Evolutionary conservation across 169 alveolate genomes (phyloP), one percentile per base, ranked within the genome.

Genomic region (Fabrea salina): DNA sequence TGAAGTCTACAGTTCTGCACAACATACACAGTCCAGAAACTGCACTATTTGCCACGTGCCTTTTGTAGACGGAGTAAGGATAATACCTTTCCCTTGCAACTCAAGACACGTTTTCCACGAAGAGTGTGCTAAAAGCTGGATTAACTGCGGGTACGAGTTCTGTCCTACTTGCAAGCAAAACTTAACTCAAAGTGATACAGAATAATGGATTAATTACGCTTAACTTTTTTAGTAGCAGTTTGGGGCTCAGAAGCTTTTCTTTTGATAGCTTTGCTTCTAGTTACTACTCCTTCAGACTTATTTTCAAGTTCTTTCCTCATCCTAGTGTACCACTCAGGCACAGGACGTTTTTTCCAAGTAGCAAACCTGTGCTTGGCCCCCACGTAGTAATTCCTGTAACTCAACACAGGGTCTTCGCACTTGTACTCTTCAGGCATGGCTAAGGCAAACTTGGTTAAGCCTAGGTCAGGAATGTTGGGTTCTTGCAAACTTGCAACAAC

Each of bases 381-480:
- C 7, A 27, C 41, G 57, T 61, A 61, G 19, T 61, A 61, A 6
- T 33, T 61, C 33, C 74, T 16, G 25, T 61, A 61, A 27, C 54
- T 53, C 33, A 22, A 19, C 7, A 61, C 74, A 6, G 74, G 33
- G 50, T 61, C 74, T 8, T 11, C 39, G 19, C 33, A 13, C 7
- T 30, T 11, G 50, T 27, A 61, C 74, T 61, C 74, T 8, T 61
- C 74, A 5, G 74, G 74, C 74, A 61, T 61, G 8, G 74, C 74
- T 32, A 8, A 32, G 57, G 74, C 74, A 27, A 61, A 61, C 8
- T 44, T 6, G 8, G 57, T 11, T 11, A 61, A 27, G 8, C 74
- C 74, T 8, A 8, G 6, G 56, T 61, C 74, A 19, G 53, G 54
- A 5, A 61, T 61, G 7, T 61, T 33, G 6, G 74, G 74, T 11